phyloP scores from a whole-genome alignment of 176 grass and related monocot species.

The Hsuehochloa calcarea region DNA sequence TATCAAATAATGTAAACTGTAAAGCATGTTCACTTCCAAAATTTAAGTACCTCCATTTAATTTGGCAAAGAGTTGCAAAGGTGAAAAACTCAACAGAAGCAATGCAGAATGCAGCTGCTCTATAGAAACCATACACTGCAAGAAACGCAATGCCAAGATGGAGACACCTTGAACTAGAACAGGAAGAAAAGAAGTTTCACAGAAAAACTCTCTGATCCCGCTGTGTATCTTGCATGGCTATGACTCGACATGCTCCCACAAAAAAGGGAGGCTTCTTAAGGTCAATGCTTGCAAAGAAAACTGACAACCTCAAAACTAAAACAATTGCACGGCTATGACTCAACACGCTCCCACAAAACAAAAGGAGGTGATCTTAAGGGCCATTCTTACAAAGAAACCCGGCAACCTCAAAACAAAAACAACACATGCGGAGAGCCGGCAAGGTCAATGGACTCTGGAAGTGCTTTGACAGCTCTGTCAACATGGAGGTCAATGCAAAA shows the following conservation, averaged over 20 bases:
- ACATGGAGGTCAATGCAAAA: background rate
- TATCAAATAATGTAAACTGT: background rate
- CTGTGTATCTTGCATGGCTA: conserved; percentile 50
- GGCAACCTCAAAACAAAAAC: background rate
- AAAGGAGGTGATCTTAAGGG: too few species aligned
- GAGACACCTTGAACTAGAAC: background rate
- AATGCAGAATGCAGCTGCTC: background rate
- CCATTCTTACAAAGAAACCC: too few species aligned
- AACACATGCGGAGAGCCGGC: background rate
- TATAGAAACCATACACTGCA: background rate
- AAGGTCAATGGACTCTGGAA: background rate
- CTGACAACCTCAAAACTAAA: background rate
- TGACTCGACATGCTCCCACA: conserved; percentile 64
- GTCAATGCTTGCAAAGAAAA: too few species aligned
- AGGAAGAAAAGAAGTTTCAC: conserved; percentile 38
- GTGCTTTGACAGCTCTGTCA: background rate
- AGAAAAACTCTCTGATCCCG: conserved; percentile 52
- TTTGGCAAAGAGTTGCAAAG: background rate
- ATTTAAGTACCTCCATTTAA: conserved; percentile 9
- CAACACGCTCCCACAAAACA: conserved; percentile 48
- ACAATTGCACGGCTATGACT: conserved; percentile 55
- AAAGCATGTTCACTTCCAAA: conserved; percentile 36
- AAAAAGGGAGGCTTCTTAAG: background rate
- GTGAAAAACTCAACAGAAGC: conserved; percentile 4
- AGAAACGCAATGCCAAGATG: conserved; percentile 9